Evolutionary conservation across 192 early-diverging fungal genomes (phyloP).

Genomic region (Umbelopsis ramanniana): DNA sequence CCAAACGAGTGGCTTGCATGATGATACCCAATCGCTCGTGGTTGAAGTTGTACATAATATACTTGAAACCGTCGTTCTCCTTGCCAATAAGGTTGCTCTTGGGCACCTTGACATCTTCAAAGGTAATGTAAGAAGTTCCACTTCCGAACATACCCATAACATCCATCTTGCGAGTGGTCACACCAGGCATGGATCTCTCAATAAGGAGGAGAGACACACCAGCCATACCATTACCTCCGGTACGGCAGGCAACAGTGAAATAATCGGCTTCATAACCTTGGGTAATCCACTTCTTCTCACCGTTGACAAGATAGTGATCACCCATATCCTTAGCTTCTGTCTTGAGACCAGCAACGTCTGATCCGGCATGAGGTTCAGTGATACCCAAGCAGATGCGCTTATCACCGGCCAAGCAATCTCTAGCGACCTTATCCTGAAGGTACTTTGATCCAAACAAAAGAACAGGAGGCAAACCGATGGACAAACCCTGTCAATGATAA

Average conservation of each 20-base stretch:
- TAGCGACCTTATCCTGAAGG: constrained; percentile 64
- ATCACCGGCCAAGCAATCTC: constrained; percentile 63
- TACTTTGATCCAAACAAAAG: constrained; percentile 72
- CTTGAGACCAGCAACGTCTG: constrained; percentile 74
- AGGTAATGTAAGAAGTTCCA: constrained; percentile 87
- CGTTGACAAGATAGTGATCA: constrained; percentile 79
- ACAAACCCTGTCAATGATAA: constrained; percentile 25
- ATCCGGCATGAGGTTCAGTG: constrained; percentile 80
- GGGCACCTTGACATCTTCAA: constrained; percentile 80
- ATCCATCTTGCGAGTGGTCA: constrained; percentile 86
- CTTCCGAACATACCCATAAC: constrained; percentile 92
- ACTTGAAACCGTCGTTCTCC: constrained; percentile 86
- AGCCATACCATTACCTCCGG: constrained; percentile 89
- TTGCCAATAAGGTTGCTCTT: constrained; percentile 71
- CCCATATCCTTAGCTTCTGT: constrained; percentile 76
- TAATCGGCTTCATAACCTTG: constrained; percentile 95
- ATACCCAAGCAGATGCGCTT: constrained; percentile 82
- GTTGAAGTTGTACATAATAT: constrained; percentile 95
- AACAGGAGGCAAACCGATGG: constrained; percentile 75
- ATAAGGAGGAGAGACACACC: constrained; percentile 85
- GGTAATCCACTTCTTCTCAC: constrained; percentile 99
- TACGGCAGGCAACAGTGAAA: constrained; percentile 77
- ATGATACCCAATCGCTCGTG: constrained; percentile 86
- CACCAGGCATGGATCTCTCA: constrained; percentile 83
- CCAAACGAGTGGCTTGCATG: constrained; percentile 84